Evolutionary conservation across 1,284 basidiomycete species (phyloP).

Genomic region (Hymenochaete sp.): DNA sequence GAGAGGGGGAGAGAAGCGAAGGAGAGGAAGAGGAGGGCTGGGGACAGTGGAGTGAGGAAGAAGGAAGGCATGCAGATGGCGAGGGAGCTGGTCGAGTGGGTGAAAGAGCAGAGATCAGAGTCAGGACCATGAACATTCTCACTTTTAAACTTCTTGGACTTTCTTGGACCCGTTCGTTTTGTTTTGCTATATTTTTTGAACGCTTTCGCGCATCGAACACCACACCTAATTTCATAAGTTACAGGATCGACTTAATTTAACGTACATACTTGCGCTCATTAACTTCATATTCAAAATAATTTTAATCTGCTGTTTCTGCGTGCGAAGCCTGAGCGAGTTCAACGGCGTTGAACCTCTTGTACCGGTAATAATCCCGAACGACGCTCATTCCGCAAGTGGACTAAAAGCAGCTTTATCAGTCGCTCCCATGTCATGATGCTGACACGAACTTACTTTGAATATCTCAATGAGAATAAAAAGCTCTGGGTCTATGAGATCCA

Average conservation of each 20-base stretch:
- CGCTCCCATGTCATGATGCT: constrained; percentile 3
- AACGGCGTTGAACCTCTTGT: constrained; percentile 69
- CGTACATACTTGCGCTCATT: too few relatives aligned
- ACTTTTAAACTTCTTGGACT: too few relatives aligned
- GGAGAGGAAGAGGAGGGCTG: constrained; percentile 31
- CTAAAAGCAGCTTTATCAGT: constrained; percentile 28
- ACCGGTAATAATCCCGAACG: constrained; percentile 58
- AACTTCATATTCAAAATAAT: too few relatives aligned
- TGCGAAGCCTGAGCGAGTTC: constrained; percentile 43
- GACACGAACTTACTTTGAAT: constrained; percentile 52
- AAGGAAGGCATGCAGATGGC: constrained; percentile 44
- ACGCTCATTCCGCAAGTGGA: constrained; percentile 65
- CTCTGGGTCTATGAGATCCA: constrained; percentile 57
- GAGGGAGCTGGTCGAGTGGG: constrained; percentile 43
- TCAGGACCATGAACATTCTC: too few relatives aligned
- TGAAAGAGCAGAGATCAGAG: constrained; percentile 27
- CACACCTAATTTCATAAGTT: too few relatives aligned
- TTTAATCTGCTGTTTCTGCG: too few relatives aligned
- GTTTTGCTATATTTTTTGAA: too few relatives aligned
- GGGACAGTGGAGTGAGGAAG: constrained; percentile 32
- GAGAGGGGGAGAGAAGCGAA: constrained; percentile 34
- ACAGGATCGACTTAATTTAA: too few relatives aligned
- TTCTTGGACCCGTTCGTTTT: too few relatives aligned
- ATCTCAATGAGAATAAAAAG: constrained; percentile 70
- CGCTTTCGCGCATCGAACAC: too few relatives aligned